A percentile compares a stretch with the other conserved stretches of the same genome.
Evolutionary conservation across 2,329 filamentous ascomycete genomes (phyloP).

Genomic region (Diaporthe nobilis): DNA sequence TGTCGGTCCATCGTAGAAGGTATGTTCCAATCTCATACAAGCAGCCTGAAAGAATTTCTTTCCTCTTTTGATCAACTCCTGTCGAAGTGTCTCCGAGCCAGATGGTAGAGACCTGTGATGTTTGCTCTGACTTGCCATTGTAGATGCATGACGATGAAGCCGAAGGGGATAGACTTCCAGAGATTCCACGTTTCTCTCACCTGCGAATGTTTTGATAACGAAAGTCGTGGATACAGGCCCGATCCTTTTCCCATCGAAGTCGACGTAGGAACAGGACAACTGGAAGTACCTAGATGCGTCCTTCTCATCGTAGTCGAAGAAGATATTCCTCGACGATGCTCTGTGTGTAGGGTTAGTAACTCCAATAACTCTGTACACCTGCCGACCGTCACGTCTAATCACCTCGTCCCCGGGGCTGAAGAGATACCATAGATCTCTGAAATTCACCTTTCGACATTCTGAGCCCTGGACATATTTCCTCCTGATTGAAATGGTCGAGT

Average conservation of each 20-base stretch:
- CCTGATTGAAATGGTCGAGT: conserved; percentile 37
- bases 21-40: conserved; percentile 42
- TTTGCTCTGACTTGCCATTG: too few species aligned
- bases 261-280: conserved; percentile 46
- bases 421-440: conserved; percentile 49
- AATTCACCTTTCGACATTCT: conserved; percentile 42
- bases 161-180: conserved; percentile 49
- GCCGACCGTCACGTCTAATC: conserved; percentile 38
- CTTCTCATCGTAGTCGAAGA: conserved; percentile 1
- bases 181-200: conserved; percentile 45
- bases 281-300: conserved; percentile 30
- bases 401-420: conserved; percentile 48
- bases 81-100: too few species aligned
- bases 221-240: conserved; percentile 47
- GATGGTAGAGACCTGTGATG: too few species aligned
- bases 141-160: neutral
- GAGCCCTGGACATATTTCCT: conserved; percentile 37
- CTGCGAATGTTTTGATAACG: conserved; percentile 47
- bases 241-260: conserved; percentile 51
- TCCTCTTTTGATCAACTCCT: conserved; percentile 45
- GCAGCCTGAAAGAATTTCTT: conserved; percentile 44
- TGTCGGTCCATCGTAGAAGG: conserved; percentile 49
- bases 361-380: conserved; percentile 47
- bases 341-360: conserved; percentile 37
- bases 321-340: neutral